Base-by-base conservation (phyloP, 495 filamentous ascomycete genomes). In the Aspergillus coremiiformis region DNA sequence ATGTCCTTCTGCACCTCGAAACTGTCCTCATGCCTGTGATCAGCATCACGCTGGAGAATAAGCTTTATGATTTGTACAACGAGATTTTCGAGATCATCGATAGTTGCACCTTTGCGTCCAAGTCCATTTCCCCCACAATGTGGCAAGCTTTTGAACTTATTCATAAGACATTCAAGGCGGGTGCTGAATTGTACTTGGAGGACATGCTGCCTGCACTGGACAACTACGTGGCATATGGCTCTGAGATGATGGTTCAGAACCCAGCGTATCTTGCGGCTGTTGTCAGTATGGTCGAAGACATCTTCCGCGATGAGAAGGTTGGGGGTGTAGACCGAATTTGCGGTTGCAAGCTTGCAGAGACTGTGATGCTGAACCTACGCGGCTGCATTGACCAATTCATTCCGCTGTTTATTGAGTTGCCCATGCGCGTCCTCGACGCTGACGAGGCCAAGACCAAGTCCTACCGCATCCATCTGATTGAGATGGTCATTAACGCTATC, bases 81-180 rank as follows among this genome's bases (percentile, higher is more conserved):
- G 93, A 98, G 62, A 81, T 96, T 11, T 98, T 98, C 61, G 93
- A 98, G 69, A 98, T 98, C 60, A 94, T 98, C 59, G 93, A 98
- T 66, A 95, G 89, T 76, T 98, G 94, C 72, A 98, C 94, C n/a
- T 98, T 97, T 64, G 85, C 93, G 14, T 90, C 93, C 30, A 98
- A 97, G 73, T 78, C 80, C 30, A 96, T 98, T 53, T 95, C 93
- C 4, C 83, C 86, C 20, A 95, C 86, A 27, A 98, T 98, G 93
- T 98, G 93, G 93, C 82, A 90, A 63, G 90, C 94, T 2, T 98
- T 98, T 59, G 90, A 91, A 68, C 82, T 97, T 24, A 93, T 98
- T 53, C 94, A 97, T 66, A 80, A 86, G 56, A 95, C 92, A 8
- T 98, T 98, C 78, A 96, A 96, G 74, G 85, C 89, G 39, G 90